Base-by-base conservation (phyloP, 2,329 filamentous ascomycete genomes). In the Colletotrichum endophyticum region DNA sequence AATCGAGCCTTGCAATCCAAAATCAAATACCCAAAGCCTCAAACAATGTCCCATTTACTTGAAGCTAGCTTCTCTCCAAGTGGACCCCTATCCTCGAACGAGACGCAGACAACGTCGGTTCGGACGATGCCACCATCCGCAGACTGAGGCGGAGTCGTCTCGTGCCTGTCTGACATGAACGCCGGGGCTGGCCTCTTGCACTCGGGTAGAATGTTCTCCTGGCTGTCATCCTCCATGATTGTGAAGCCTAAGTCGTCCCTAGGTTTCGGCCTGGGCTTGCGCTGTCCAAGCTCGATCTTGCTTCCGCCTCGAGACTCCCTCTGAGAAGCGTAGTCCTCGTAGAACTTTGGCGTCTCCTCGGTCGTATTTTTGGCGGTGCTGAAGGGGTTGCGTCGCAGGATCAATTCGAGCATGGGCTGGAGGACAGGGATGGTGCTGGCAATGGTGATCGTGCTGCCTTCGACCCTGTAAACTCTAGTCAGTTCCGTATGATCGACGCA, bases 361-460 rank as follows among this genome's bases (percentile, higher is more conserved):
- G 49, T 27, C 44, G 66, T 36, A 44, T 39, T n/a, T 32, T 59
- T 68, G 49, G 66, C 56, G 7, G 34, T 61, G 67, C 67, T 70
- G 67, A 70, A 70, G 34, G 67, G 56, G 34, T 62, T 70, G 53
- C 67, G 67, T 44, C 56, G 67, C 32, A 70, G 34, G 19, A 44
- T 44, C 27, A 70, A 28, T 2, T 70, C 67, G 16, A 70, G 56
- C 6, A 84, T 80, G 5, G 83, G 84, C 34, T 83, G 81, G 2
- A 85, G 80, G 16, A 84, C 79, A 9, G 84, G 84, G 34, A 84
- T 84, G n/a, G 80, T 84, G 36, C 79, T 80, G 3, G 83, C 83
- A 63, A 84, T 84, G 44, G 84, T 84, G 53, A 84, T 82, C 53
- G 80, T 82, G 66, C 79, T 81, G 9, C 81, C 81, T 74, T 85